Base-by-base conservation (phyloP, 192 early-diverging fungal genomes). In the Geranomyces michiganensis region DNA sequence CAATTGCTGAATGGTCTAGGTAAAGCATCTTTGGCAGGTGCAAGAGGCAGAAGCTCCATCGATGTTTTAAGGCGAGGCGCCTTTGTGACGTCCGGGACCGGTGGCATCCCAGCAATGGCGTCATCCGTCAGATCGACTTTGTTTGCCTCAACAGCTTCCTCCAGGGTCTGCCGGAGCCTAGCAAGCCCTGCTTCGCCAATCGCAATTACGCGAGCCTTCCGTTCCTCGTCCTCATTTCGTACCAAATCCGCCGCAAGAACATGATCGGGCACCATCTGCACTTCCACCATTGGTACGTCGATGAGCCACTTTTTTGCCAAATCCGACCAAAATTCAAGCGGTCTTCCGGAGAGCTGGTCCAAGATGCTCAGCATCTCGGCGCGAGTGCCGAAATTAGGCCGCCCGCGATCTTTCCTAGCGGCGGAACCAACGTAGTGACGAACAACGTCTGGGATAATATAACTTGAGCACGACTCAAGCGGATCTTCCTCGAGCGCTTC, bases 401-500 rank as follows among this genome's bases (percentile, higher is more conserved):
- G 26, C 1, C 69, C 74, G 17, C 72, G 68, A 43, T 83, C 47
- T 14, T 53, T 53, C 32, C 61, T 62, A 0, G 79, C 70, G 32
- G 82, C 31, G 1, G 61, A 19, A 1, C 33, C 70, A 36, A 80
- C 71, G 62, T 65, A 69, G 66, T 79, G 81, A 22, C 83, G 80
- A 43, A 72, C 56, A 47, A 90, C 82, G 30, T 88, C 81, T 41
- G 74, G 73, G 41, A 83, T 47, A 13, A 83, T 74, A 51, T 88
- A 84, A 10, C 74, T 81, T 9, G 87, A 78, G 12, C 90, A 80
- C 9, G 78, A 76, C 62, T 90, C 90, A 44, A 85, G 82, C 21
- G 91, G 91, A 53, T 88, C 82, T 29, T 91, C 89, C 64, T 86
- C 74, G 12, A 93, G 71, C 27, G 85, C 87, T 27, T 87, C 80